A percentile compares a stretch with the other conserved stretches of the same genome.
These are phyloP conservation scores for Rhizopogon roseolus DNA, from an alignment of 768 basidiomycete genomes.

Conservation along the genomic window DNA sequence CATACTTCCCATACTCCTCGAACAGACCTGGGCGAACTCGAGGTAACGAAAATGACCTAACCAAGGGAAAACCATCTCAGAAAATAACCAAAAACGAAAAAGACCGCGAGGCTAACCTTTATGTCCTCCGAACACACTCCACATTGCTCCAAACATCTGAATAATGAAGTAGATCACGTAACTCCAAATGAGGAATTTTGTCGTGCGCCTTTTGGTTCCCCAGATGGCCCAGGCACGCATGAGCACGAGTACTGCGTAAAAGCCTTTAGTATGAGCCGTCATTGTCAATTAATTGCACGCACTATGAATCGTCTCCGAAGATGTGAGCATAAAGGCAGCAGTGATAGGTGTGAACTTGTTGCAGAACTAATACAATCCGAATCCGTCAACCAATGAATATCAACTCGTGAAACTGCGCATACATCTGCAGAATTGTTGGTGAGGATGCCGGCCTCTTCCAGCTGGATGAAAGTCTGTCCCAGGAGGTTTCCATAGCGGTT, in stretches of 20 bases:
- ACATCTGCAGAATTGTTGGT: conserved; percentile 11
- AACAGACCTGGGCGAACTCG: conserved; percentile 9
- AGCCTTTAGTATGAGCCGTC: neutral
- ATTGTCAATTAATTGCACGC: neutral
- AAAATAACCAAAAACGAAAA: neutral
- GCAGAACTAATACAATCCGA: conserved; percentile 14
- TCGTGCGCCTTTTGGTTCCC: conserved; percentile 6
- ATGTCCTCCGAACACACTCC: neutral
- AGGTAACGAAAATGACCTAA: conserved; percentile 8
- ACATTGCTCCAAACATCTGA: neutral
- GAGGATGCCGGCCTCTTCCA: conserved; percentile 19
- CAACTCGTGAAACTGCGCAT: neutral
- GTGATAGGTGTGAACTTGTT: neutral
- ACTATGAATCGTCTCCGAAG: conserved; percentile 20
- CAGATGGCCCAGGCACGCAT: conserved; percentile 21
- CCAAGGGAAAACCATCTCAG: neutral
- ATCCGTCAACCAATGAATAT: neutral
- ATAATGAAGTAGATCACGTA: conserved; percentile 10
- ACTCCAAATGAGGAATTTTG: neutral
- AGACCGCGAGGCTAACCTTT: neutral
- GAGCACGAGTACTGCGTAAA: conserved; percentile 15
- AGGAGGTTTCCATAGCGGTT: conserved; percentile 14
- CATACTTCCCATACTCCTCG: conserved; percentile 6
- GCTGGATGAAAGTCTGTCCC: conserved; percentile 14
- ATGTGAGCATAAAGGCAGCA: conserved; percentile 3